Conservation (phyloP, 371 early-diverging fungal genomes). For the Mucor sp. region DNA sequence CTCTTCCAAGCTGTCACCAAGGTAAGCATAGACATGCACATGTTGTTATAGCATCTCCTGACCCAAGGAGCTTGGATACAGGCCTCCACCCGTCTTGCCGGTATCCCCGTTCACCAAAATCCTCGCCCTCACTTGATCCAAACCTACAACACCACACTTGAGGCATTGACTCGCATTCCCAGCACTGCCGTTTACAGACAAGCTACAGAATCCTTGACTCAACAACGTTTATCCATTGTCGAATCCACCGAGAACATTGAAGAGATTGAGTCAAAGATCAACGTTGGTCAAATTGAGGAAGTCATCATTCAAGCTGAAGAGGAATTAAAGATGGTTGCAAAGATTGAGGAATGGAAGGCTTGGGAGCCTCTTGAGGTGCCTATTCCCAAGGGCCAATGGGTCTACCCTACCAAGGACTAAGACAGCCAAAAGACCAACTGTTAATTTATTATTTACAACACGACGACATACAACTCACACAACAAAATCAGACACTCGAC, state of each 20-base stretch:
- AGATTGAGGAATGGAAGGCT: constrained; percentile 89
- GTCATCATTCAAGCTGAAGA: constrained; percentile 86
- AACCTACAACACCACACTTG: constrained; percentile 76
- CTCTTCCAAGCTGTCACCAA: constrained; percentile 61
- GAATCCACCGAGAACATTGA: constrained; percentile 69
- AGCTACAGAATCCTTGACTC: constrained; percentile 76
- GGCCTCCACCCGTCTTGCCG: constrained; percentile 83
- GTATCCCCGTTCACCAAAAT: constrained; percentile 84
- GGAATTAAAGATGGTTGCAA: constrained; percentile 76
- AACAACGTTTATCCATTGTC: constrained; percentile 75
- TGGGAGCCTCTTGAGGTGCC: constrained; percentile 81
- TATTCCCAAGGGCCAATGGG: constrained; percentile 86
- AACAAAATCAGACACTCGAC: neutral
- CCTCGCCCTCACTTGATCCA: constrained; percentile 86
- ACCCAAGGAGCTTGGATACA: constrained; percentile 5
- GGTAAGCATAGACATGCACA: constrained; percentile 19
- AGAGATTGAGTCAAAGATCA: constrained; percentile 77
- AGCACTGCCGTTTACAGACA: constrained; percentile 81
- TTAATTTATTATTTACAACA: neutral
- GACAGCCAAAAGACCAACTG: neutral
- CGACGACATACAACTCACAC: neutral
- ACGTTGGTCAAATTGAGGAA: constrained; percentile 91
- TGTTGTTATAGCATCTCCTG: no score
- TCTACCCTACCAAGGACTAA: constrained; percentile 53
- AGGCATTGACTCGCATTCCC: constrained; percentile 75